phyloP scores from a whole-genome alignment of 1,139 yeast genomes.

The Waltiozyma sp. region DNA sequence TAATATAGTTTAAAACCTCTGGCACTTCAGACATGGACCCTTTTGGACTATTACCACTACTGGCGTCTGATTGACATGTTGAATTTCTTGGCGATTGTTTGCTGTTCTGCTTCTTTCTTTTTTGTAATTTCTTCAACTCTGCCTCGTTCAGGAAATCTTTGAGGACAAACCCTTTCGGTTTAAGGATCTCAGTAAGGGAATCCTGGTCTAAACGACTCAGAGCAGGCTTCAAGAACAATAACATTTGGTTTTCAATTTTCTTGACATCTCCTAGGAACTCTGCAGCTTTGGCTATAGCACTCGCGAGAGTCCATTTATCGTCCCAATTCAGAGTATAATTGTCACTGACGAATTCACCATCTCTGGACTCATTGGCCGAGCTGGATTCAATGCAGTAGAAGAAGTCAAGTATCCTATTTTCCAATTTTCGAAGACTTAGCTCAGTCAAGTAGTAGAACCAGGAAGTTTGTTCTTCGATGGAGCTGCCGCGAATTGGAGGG shows the following conservation, averaged over 20 bases:
- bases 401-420: conserved; percentile 34
- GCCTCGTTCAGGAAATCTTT: conserved; percentile 3
- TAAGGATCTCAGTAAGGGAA: conserved; percentile 5
- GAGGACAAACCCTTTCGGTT: conserved; percentile 14
- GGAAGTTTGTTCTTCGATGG: conserved; percentile 25
- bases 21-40: conserved; percentile 4
- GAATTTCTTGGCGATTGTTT: conserved; percentile 2
- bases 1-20: conserved; percentile 14
- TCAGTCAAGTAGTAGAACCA: conserved; percentile 41
- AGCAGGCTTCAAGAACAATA: conserved; percentile 7
- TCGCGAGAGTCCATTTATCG: conserved; percentile 4
- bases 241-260: conserved; percentile 12
- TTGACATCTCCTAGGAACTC: conserved; percentile 11
- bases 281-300: conserved; percentile 3
- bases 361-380: conserved; percentile 5
- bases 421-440: conserved; percentile 36
- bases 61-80: not conserved
- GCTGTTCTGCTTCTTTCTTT: not conserved
- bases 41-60: not conserved
- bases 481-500: conserved; percentile 26
- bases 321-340: conserved; percentile 13
- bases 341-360: conserved; percentile 5
- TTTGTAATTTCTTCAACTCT: not conserved
- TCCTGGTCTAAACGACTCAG: conserved; percentile 6
- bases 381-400: conserved; percentile 16